Base-by-base conservation (phyloP, 129 eudicot species). In the Centella asiatica region DNA sequence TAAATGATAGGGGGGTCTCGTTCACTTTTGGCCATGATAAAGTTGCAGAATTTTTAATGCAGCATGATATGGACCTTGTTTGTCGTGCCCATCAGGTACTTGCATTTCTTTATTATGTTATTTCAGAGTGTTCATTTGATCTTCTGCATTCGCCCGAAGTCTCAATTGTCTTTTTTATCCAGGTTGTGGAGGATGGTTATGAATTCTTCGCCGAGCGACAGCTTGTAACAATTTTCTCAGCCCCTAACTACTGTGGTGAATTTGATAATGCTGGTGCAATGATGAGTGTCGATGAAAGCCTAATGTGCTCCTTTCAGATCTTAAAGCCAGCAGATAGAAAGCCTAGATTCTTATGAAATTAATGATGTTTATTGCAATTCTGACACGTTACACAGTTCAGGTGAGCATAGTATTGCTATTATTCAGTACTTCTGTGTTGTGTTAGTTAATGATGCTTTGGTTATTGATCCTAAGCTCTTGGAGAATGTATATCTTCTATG, bases 131-230 rank as follows among this genome's bases (percentile, higher is more conserved):
- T 31, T 25, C 45, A 13, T 19, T 64, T 50, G 26, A 40, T 17
- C 33, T 10, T 0, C 9, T 36, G 45, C 48, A 50, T 67, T 57
- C 32, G 54, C 60, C 2, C 4, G 4, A 47, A 10, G n/a, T n/a
- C n/a, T n/a, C n/a, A n/a, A n/a, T n/a, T 64, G 45, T 20, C 27
- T 53, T 29, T n/a, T 53, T 34, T 69, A 25, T 64, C 64, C 66
- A 85, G 94, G 94, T 85, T 71, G 94, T 85, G 73, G 94, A 85
- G 66, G 94, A 85, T 79, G 94, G 94, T 44, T 85, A 81, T 74
- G 94, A 85, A 59, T 81, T 85, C 50, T 85, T 85, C 68, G 94
- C 94, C 68, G 94, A 85, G 8, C 77, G 88, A 57, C 94, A 85
- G 69, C 88, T 85, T 54, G 94, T 85, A 46, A 85, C 94, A 9